Evolutionary conservation across 228 moss, liverwort and hornwort genomes (phyloP).

Genomic region (Sphagnum magellanicum): DNA sequence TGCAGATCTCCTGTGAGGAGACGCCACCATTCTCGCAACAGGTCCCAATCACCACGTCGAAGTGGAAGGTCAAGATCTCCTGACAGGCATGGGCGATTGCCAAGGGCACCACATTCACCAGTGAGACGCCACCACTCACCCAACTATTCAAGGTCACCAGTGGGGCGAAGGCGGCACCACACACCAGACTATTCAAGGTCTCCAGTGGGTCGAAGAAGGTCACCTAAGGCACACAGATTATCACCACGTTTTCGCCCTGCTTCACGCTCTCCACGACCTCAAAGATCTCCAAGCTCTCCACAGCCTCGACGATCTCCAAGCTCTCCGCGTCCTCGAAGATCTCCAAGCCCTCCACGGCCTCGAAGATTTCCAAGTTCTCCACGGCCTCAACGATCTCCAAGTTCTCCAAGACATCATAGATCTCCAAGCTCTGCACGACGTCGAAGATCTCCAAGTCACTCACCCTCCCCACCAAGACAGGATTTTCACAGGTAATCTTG

Average conservation of each 20-base stretch:
- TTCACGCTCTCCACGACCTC: constrained; percentile 56
- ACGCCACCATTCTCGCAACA: constrained; percentile 57
- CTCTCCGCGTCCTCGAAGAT: constrained; percentile 33
- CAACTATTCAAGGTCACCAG: constrained; percentile 64
- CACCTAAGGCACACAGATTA: constrained; percentile 53
- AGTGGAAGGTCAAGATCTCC: constrained; percentile 63
- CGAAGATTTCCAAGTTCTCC: constrained; percentile 58
- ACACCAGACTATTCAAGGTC: constrained; percentile 65
- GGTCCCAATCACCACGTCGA: constrained; percentile 79
- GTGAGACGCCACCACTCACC: constrained; percentile 67
- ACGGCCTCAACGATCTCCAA: constrained; percentile 19
- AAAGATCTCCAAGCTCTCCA: constrained; percentile 58
- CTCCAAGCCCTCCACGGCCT: constrained; percentile 40
- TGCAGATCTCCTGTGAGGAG: constrained; percentile 33
- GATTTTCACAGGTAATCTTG: constrained; percentile 24
- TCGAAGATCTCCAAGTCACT: constrained; percentile 57
- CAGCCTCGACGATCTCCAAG: constrained; percentile 39
- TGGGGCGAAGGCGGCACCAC: constrained; percentile 75
- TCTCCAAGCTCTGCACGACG: constrained; percentile 55
- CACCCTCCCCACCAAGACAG: constrained; percentile 37
- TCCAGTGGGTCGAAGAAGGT: constrained; percentile 70
- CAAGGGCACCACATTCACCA: constrained; percentile 39
- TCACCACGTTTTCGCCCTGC: constrained; percentile 61
- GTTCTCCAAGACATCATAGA: neutral
- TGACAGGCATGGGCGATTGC: constrained; percentile 40